These are phyloP conservation scores for Botrytis pseudocinerea DNA, from an alignment of 2,329 filamentous ascomycete genomes.

Conservation along the genomic window DNA sequence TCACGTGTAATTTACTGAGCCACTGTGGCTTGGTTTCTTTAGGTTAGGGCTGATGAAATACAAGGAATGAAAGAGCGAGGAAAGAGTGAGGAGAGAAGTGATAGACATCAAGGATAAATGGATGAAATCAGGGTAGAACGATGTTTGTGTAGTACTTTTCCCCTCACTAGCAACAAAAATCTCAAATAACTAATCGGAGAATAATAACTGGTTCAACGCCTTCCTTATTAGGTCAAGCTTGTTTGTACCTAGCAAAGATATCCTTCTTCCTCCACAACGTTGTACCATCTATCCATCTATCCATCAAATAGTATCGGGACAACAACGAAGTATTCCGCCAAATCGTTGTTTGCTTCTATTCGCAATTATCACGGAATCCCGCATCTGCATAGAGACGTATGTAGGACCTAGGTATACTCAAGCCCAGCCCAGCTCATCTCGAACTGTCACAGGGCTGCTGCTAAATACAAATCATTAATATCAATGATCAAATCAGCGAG, in stretches of 20 bases:
- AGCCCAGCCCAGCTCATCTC: background rate
- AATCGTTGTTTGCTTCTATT: background rate
- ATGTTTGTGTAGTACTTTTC: background rate
- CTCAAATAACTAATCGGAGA: background rate
- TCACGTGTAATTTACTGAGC: fast-evolving
- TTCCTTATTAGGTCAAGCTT: background rate
- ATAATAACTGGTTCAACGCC: background rate
- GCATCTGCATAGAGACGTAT: background rate
- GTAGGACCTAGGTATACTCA: background rate
- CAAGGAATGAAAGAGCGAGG: background rate
- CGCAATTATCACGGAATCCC: background rate
- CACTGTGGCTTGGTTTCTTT: background rate
- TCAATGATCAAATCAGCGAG: background rate
- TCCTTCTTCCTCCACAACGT: background rate
- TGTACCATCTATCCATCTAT: background rate
- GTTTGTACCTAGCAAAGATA: background rate
- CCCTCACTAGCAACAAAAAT: background rate
- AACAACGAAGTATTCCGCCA: background rate
- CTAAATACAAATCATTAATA: background rate
- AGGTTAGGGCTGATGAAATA: background rate
- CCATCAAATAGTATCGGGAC: background rate
- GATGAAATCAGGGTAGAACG: background rate
- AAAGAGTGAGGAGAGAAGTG: background rate
- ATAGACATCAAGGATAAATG: background rate
- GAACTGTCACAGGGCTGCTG: background rate